Base-by-base conservation (phyloP, 805 yeast species). In the Candida methanosorbosa region DNA sequence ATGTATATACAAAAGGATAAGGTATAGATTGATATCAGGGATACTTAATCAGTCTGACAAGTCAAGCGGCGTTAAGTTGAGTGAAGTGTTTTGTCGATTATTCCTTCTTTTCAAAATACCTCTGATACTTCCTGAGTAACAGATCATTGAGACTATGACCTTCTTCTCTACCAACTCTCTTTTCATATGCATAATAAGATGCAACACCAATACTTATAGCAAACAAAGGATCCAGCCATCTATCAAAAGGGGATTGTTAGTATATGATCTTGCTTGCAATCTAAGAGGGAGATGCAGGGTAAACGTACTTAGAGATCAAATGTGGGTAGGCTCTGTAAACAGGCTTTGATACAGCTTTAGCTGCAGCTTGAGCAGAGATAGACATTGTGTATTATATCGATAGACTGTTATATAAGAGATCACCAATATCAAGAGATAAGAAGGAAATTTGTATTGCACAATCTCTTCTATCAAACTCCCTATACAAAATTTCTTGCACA, bases 161-260 rank as follows among this genome's bases (percentile, higher is more conserved):
- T 33, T 66, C 68, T 23, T 66, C 66, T 43, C 83, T 64, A 3
- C 71, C 73, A 1, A 65, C 65, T 44, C 82, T 64, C 39, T 50
- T 57, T 50, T 82, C 94, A 43, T 78, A 76, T 9, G 76, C 57
- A 42, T 71, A 78, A 52, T 76, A 82, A 4, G 86, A 74, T 7
- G 70, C 56, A 0, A 70, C 65, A 1, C 94, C 94, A 2, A 81
- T 66, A 0, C 64, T 50, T 3, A 81, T 47, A 3, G 81, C 88
- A 41, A 79, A 69, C 3, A 78, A 19, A 5, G 90, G 86, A 50
- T 82, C 94, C 9, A 70, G 51, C 41, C 64, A 59, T 47, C 80
- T 68, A 28, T 21, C 19, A 41, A 26, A 36, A 36, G 9, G 9
- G 22, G 13, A 8, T 16, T 14, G 34, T 17, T 32, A 23, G 26